These are phyloP conservation scores for Populus tomentosa DNA, from an alignment of 441 rosid species.

Conservation along the genomic window DNA sequence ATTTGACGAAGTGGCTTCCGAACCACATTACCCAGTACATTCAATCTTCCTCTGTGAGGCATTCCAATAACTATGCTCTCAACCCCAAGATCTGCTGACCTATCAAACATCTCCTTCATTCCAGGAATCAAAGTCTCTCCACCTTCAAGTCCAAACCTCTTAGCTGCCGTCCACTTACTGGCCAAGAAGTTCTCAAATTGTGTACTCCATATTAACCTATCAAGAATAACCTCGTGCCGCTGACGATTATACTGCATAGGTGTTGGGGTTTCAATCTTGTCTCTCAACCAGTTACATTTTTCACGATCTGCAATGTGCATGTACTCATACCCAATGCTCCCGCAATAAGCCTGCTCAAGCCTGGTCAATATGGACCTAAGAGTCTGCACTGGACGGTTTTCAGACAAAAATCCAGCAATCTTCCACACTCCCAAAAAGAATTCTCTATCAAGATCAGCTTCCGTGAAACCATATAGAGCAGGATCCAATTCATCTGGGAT, in stretches of 20 bases:
- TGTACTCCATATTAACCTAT: constrained; percentile 89
- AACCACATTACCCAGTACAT: constrained; percentile 94
- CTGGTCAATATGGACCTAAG: constrained; percentile 80
- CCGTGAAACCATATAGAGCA: constrained; percentile 74
- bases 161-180: constrained; percentile 92
- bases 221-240: constrained; percentile 90
- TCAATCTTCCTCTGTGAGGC: constrained; percentile 97
- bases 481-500: constrained; percentile 78
- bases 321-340: constrained; percentile 86
- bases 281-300: constrained; percentile 91
- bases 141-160: constrained; percentile 98
- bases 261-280: constrained; percentile 93
- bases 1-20: constrained; percentile 90
- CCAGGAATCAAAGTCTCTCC: constrained; percentile 96
- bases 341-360: constrained; percentile 96
- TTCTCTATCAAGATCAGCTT: constrained; percentile 96
- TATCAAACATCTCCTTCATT: constrained; percentile 99
- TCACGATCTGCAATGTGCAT: constrained; percentile 95
- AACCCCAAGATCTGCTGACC: constrained; percentile 91
- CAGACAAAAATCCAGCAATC: constrained; percentile 92
- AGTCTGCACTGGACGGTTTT: constrained; percentile 92
- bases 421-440: constrained; percentile 95
- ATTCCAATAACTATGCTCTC: constrained; percentile 96
- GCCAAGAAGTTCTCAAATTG: constrained; percentile 96
- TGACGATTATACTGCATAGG: constrained; percentile 75